Evolutionary conservation across 345 rosid genomes (phyloP), one percentile per base, ranked within the genome.

Genomic region (Adansonia digitata): DNA sequence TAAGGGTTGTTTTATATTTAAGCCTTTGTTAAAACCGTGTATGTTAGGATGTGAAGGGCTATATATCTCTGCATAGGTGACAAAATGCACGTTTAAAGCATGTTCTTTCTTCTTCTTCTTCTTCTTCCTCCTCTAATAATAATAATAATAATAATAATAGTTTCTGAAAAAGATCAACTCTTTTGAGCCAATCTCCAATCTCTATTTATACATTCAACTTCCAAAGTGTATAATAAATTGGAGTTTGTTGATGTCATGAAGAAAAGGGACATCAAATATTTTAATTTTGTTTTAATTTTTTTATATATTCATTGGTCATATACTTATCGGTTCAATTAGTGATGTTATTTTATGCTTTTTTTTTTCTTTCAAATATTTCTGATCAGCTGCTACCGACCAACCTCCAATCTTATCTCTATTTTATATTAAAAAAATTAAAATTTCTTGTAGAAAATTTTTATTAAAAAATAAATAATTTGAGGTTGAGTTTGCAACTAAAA

Each of bases 181-280:
- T 49, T 48, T 69, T 69, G 43, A 29, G 59, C 43, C 22, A 17
- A 69, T 69, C 73, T 22, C 24, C 17, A 15, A 57, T 11, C 63
- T 29, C 63, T 59, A 18, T 64, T 20, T 10, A 63, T 18, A 63
- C 17, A 61, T 22, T 66, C 51, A 22, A 6, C 5, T 37, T n/a
- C 13, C 13, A 42, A 39, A 56, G 17, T 4, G n/a, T 65, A 40
- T 29, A 27, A 66, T 56, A 9, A 26, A 56, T 56, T 56, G 62
- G 40, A 68, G 74, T 12, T 34, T 18, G 73, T 56, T 67, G 78
- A 75, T 43, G 59, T 43, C 31, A 56, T n/a, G 12, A 20, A 45
- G 35, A 48, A 45, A 29, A 35, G 56, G 77, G 24, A 40, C 27
- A n/a, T n/a, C 39, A 51, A 51, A 18, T 49, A 27, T 49, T 9